phyloP scores from a whole-genome alignment of 2,329 filamentous ascomycete genomes.

The Triangularia verruculosa region DNA sequence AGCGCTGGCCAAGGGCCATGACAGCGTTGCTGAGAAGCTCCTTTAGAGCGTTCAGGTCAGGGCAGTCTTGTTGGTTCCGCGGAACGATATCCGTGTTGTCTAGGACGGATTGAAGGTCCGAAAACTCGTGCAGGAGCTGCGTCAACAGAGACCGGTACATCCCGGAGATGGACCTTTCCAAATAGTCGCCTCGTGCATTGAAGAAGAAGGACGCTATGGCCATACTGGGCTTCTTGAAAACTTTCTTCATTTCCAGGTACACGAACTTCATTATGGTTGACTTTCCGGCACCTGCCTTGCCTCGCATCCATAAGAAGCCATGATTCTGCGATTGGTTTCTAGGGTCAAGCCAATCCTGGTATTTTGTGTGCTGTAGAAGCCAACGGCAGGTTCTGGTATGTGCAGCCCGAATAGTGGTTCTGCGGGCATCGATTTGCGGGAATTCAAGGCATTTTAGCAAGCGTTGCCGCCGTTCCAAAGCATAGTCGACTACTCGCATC shows the following conservation, averaged over 20 bases:
- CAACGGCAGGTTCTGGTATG: slow-evolving; percentile 40
- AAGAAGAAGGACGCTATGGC: slow-evolving; percentile 47
- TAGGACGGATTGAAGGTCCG: slow-evolving; percentile 36
- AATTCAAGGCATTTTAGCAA: slow-evolving; percentile 8
- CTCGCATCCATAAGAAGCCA: slow-evolving; percentile 47
- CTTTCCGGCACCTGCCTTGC: slow-evolving; percentile 46
- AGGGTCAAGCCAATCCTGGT: slow-evolving; percentile 37
- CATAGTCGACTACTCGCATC: neutral
- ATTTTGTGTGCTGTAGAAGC: slow-evolving; percentile 69
- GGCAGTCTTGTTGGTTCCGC: neutral
- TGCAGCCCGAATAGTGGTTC: slow-evolving; percentile 24
- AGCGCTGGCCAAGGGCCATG: slow-evolving; percentile 10
- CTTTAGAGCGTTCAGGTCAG: slow-evolving; percentile 19
- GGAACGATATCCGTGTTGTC: slow-evolving; percentile 22
- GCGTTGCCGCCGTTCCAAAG: slow-evolving; percentile 4
- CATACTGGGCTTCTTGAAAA: slow-evolving; percentile 20
- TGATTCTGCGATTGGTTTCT: slow-evolving; percentile 30
- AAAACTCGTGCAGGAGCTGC: slow-evolving; percentile 41
- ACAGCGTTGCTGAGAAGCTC: slow-evolving; percentile 27
- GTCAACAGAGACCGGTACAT: slow-evolving; percentile 50
- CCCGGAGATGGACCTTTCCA: slow-evolving; percentile 46
- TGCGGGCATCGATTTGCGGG: slow-evolving; percentile 11
- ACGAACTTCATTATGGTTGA: slow-evolving; percentile 47
- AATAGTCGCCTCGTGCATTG: slow-evolving; percentile 41
- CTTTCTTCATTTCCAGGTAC: slow-evolving; percentile 15